phyloP scores from a whole-genome alignment of 495 filamentous ascomycete genomes.

The Talaromyces ruber region DNA sequence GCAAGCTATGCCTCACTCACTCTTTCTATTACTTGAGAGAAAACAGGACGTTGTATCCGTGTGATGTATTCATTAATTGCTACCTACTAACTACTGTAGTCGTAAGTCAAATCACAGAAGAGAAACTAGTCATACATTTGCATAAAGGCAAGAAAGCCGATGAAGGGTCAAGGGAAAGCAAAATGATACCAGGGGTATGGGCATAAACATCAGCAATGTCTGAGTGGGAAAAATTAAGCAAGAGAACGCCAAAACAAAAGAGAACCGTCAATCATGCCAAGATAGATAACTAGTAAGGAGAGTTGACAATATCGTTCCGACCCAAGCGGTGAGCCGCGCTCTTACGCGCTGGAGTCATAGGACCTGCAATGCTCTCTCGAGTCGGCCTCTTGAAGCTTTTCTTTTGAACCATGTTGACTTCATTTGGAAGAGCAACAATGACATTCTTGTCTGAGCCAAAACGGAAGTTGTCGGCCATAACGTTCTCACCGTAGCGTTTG shows the following conservation, averaged over 20 bases:
- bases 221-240: neutral
- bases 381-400: slow-evolving; percentile 79
- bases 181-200: neutral
- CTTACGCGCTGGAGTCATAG: slow-evolving; percentile 42
- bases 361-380: slow-evolving; percentile 77
- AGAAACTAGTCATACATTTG: neutral
- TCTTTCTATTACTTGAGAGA: neutral
- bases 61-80: neutral
- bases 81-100: neutral
- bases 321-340: slow-evolving; percentile 51
- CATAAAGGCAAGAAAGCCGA: neutral
- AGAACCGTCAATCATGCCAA: neutral
- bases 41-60: no score
- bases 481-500: slow-evolving; percentile 89
- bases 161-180: neutral
- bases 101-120: neutral
- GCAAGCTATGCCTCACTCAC: neutral
- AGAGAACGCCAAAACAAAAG: neutral
- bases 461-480: slow-evolving; percentile 98
- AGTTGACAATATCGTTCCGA: slow-evolving; percentile 74
- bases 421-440: slow-evolving; percentile 92
- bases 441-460: slow-evolving; percentile 96
- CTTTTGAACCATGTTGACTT: slow-evolving; percentile 94
- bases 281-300: slow-evolving; percentile 53
- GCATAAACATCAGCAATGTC: neutral